Evolutionary conservation across 306 rosid genomes (phyloP).

Genomic region (Astragalus glycyphyllos): DNA sequence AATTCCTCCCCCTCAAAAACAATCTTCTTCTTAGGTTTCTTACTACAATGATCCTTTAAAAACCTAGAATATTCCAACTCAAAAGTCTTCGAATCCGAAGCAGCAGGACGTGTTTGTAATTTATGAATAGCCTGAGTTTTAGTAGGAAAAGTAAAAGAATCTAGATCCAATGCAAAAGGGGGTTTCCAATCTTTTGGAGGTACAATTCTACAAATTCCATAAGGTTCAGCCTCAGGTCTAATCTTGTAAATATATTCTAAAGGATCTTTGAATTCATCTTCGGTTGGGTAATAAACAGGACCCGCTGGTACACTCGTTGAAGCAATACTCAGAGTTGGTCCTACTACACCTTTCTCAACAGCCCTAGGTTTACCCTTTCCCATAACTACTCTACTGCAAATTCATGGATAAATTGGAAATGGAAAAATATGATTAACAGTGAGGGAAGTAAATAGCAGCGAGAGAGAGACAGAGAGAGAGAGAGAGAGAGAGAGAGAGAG

Average conservation of each 20-base stretch:
- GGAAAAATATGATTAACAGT: not conserved
- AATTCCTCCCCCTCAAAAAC: conserved; percentile 86
- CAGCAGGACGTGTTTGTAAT: conserved; percentile 83
- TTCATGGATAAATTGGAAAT: conserved; percentile 35
- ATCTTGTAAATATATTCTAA: conserved; percentile 82
- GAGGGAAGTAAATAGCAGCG: conserved; percentile 18
- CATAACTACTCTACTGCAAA: conserved; percentile 45
- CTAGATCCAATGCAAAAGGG: conserved; percentile 81
- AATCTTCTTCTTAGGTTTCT: conserved; percentile 72
- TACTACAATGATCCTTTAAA: conserved; percentile 62
- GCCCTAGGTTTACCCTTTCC: conserved; percentile 96
- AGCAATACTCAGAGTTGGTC: conserved; percentile 63
- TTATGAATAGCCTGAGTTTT: conserved; percentile 93
- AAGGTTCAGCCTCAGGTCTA: conserved; percentile 86
- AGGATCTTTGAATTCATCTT: conserved; percentile 90
- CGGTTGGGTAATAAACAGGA: conserved; percentile 84
- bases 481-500: too few relatives aligned
- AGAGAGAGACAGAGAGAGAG: too few relatives aligned
- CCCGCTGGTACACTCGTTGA: conserved; percentile 68
- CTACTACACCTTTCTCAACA: conserved; percentile 80
- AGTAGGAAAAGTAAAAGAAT: conserved; percentile 78
- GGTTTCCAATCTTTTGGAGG: conserved; percentile 91
- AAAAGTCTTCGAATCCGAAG: conserved; percentile 80
- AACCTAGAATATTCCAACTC: conserved; percentile 90
- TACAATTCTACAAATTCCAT: conserved; percentile 92